Evolutionary conservation across 371 early-diverging fungal species (phyloP), one percentile per base, ranked within the genome.

Genomic region (Rhizopus stolonifer): DNA sequence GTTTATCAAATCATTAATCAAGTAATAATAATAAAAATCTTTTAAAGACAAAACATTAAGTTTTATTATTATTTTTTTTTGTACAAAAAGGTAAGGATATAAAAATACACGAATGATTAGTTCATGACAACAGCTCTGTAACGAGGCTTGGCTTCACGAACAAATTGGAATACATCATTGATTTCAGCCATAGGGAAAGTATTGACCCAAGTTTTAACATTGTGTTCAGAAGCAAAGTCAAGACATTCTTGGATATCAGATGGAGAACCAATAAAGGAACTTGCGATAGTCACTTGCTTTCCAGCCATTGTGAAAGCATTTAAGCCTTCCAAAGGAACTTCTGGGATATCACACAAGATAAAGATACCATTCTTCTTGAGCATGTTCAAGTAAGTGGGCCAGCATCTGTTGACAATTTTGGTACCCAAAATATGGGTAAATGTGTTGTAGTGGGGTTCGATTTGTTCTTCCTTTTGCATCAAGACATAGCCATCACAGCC

Each of bases 181-280:
- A 67, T 63, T 52, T 67, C 47, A n/a, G 59, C 61, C 62, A 89
- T 82, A 18, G 81, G 79, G 65, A 80, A 69, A 49, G 62, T 68
- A 57, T 89, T 84, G 55, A 87, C 81, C 70, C 77, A 77, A n/a
- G 86, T 86, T 22, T 67, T 61, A 40, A 89, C 72, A 38, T 78
- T 67, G 54, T 85, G 72, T 64, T 83, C 57, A 49, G 74, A 75
- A 2, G 89, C 86, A 64, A 90, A 84, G 24, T 80, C 72, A 9
- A 92, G 74, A 66, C 83, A 85, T 54, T 82, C 82, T 47, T 70
- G 59, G 42, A 87, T 68, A 9, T 64, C 69, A 4, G 59, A 44
- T 15, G 60, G 68, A 46, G 80, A 72, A 47, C 89, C 91, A 51
- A 90, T 88, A 54, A 85, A 55, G 17, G 89, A 85, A 4, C 87